Conservation (phyloP, 2,329 filamentous ascomycete genomes). For the Pseudocercospora musae region DNA sequence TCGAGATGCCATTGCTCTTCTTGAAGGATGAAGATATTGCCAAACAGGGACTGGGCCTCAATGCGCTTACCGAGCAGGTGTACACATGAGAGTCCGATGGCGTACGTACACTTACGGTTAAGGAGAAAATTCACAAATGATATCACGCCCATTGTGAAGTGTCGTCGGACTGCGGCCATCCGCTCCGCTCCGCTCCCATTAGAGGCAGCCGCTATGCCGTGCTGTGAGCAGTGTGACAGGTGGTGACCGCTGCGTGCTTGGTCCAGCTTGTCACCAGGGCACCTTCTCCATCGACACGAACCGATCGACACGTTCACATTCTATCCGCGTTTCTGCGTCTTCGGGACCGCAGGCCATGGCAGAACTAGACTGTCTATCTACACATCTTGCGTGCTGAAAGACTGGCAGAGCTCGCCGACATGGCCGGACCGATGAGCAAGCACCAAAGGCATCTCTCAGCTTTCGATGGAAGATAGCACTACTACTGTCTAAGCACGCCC, state of each 20-base stretch:
- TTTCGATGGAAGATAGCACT: not conserved
- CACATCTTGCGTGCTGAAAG: no score
- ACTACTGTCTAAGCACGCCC: not conserved
- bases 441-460: no score
- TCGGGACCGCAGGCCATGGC: not conserved
- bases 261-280: no score
- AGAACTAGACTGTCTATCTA: no score
- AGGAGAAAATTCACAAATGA: not conserved
- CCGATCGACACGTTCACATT: not conserved
- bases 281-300: no score
- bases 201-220: no score
- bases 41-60: slow-evolving; percentile 66
- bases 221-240: no score
- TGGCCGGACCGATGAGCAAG: no score
- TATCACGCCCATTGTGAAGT: not conserved
- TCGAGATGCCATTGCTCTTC: slow-evolving; percentile 91
- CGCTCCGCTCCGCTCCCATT: no score
- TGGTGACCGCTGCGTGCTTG: no score
- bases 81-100: slow-evolving; percentile 40
- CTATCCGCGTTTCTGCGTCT: not conserved
- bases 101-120: not conserved
- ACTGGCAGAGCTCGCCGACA: no score
- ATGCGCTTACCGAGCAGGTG: slow-evolving; percentile 48
- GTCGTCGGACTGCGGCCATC: no score
- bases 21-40: slow-evolving; percentile 83